Base-by-base conservation (phyloP, 192 early-diverging fungal genomes). In the Phlyctochytrium planicorne region DNA sequence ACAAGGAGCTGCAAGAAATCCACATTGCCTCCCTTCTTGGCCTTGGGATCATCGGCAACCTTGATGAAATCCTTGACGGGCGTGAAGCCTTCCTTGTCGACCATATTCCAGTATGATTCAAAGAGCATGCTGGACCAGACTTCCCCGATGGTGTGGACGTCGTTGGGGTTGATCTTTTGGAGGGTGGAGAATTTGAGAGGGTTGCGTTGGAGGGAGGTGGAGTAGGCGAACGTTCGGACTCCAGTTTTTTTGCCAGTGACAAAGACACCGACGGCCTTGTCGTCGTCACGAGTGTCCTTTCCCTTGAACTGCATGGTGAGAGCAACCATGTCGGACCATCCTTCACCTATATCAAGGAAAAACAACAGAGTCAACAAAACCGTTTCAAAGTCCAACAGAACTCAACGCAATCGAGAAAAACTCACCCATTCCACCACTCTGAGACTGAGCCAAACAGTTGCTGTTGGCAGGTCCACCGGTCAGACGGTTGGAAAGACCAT, bases 381-480 rank as follows among this genome's bases (percentile, higher is more conserved):
- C n/a, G n/a, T n/a, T n/a, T n/a, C n/a, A n/a, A n/a, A n/a, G n/a
- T n/a, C n/a, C n/a, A n/a, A n/a, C n/a, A n/a, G n/a, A n/a, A n/a
- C n/a, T n/a, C n/a, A n/a, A n/a, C n/a, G n/a, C n/a, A n/a, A n/a
- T n/a, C n/a, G n/a, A n/a, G n/a, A n/a, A n/a, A n/a, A n/a, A n/a
- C n/a, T n/a, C n/a, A 55, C 85, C 85, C 81, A 87, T 79, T 24
- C 85, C 85, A 50, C 79, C 82, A 1, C 81, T 55, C 70, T 86
- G 83, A 65, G 71, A 72, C 34, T 62, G 81, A 23, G 57, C 35
- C 53, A 88, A 63, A 59, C 87, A 88, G 66, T 78, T 75, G 31
- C 73, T 75, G 73, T 82, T 81, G 25, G 78, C 70, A 16, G 83
- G 78, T 0, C 87, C 87, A 34, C 87, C 87, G 0, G 87, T 88